These are phyloP conservation scores for Aureobasidium musti DNA, from an alignment of 2,329 filamentous ascomycete genomes.

Conservation along the genomic window DNA sequence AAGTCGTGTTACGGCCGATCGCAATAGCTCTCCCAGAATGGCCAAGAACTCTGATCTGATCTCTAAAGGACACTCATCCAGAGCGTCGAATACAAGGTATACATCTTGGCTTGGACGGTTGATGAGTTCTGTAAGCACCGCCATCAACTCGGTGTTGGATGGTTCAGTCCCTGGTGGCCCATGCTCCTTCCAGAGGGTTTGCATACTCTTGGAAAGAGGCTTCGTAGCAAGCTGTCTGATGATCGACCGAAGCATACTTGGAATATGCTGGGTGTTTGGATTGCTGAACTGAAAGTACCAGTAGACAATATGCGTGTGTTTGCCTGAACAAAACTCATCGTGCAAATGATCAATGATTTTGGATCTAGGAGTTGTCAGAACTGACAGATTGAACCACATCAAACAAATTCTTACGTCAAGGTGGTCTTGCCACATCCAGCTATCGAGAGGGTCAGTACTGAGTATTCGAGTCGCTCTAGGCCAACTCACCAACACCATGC, in stretches of 20 bases:
- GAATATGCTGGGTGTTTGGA: background rate
- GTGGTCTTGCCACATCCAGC: background rate
- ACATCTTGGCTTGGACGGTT: background rate
- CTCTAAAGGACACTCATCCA: background rate
- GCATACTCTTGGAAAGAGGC: background rate
- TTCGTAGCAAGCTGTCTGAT: background rate
- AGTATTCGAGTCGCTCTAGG: background rate
- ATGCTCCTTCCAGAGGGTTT: background rate
- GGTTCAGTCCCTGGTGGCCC: background rate
- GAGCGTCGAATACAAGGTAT: background rate
- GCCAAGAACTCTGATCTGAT: background rate
- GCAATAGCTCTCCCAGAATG: background rate
- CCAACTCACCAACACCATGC: too few species aligned
- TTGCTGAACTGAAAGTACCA: background rate
- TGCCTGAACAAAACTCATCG: background rate
- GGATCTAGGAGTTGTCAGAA: background rate
- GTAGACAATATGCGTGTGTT: background rate
- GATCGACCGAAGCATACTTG: background rate
- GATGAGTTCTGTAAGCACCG: background rate
- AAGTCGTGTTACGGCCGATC: background rate
- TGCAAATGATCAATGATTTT: background rate
- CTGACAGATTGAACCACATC: background rate
- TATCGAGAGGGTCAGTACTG: too few species aligned
- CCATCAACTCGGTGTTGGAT: background rate
- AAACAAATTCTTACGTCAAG: background rate